Evolutionary conservation across 495 filamentous ascomycete genomes (phyloP), one percentile per base, ranked within the genome.

Genomic region (Aspergillus bertholletiae): DNA sequence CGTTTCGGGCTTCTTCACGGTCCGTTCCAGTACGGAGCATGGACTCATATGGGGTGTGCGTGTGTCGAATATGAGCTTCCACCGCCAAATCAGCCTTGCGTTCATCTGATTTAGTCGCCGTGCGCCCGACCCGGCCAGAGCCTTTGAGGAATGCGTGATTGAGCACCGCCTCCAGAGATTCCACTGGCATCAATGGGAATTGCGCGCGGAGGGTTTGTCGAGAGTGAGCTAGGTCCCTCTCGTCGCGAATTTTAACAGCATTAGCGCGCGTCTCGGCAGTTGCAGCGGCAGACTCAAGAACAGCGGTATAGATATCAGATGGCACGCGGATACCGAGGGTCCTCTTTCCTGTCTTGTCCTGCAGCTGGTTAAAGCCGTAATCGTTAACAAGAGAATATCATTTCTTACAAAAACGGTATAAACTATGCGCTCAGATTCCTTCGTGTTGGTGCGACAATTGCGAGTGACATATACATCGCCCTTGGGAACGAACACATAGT

Each of bases 41-140:
- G 8, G 39, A 47, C 9, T 81, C 77, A 49, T 81, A 83, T 5
- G 62, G 55, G 0, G 78, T 81, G 55, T 76, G 71, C 1, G 50
- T 61, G 57, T 82, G 79, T 40, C 80, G 69, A 45, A 81, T 70
- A 65, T 82, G 74, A 17, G 80, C 80, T 46, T 79, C 74, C 2
- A 78, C 75, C 4, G 79, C 80, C 26, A 77, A 49, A 2, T 54
- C 44, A 2, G 71, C 73, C 54, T 74, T 79, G 2, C 63, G 58
- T 22, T 66, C 57, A 35, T 80, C 72, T 0, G 63, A 51, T 8
- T 61, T 62, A 24, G 55, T 70, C 7, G 60, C 55, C 0, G 70
- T 70, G 5, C 80, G 65, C 0, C 79, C 79, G 0, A 83, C 79
- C 22, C 77, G 64, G 7, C 79, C 73, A 8, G 78, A 78, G 4